Evolutionary conservation across 2,329 filamentous ascomycete species (phyloP).

Genomic region (Pseudogymnoascus sp.): DNA sequence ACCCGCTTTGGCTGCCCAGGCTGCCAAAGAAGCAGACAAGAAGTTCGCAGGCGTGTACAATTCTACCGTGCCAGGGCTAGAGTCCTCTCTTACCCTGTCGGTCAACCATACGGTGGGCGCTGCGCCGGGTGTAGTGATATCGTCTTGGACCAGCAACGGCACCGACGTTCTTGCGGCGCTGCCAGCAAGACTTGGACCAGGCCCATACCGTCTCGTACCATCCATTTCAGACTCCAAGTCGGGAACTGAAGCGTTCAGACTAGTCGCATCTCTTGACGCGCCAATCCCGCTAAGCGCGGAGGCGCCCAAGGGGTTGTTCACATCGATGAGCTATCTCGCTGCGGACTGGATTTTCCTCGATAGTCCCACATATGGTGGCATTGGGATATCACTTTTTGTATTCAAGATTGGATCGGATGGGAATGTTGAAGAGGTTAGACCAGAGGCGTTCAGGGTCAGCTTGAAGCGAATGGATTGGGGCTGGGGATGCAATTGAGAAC

Average conservation of each 20-base stretch:
- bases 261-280: neutral
- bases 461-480: neutral
- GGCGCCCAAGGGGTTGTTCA: neutral
- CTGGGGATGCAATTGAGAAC: neutral
- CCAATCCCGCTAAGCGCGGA: neutral
- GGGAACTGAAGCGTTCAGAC: neutral
- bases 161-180: slow-evolving; percentile 25
- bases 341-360: neutral
- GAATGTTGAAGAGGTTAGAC: neutral
- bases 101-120: slow-evolving; percentile 15
- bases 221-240: neutral
- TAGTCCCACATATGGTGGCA: slow-evolving; percentile 5
- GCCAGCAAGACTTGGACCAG: neutral
- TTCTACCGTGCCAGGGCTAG: slow-evolving; percentile 15
- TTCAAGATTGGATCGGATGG: neutral
- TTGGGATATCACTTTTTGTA: neutral
- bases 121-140: slow-evolving; percentile 25
- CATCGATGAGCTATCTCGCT: neutral
- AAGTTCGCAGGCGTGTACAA: slow-evolving; percentile 20
- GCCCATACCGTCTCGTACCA: neutral
- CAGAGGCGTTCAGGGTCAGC: neutral
- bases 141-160: slow-evolving; percentile 27
- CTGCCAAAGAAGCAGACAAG: slow-evolving; percentile 7
- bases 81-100: slow-evolving; percentile 25
- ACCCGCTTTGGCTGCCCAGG: slow-evolving; percentile 20